Evolutionary conservation across 1,284 basidiomycete species (phyloP).

Genomic region (Cutaneotrichosporon mucoides): DNA sequence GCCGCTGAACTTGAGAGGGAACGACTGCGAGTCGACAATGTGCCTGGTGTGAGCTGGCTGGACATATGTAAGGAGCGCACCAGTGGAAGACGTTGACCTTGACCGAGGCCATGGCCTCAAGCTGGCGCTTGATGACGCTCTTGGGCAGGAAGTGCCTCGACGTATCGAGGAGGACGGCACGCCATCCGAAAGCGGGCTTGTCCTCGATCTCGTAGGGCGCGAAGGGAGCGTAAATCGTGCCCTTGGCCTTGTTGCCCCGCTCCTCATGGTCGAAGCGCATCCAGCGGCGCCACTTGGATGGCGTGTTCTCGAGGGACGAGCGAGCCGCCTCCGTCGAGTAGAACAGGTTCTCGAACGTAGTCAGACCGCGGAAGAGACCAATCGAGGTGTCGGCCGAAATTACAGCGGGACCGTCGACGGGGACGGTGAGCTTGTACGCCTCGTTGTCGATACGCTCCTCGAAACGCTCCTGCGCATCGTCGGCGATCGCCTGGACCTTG

Average conservation of each 20-base stretch:
- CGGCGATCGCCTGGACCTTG: background rate
- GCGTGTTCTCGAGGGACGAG: too few relatives aligned
- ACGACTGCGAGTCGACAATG: background rate
- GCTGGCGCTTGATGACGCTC: slow-evolving; percentile 45
- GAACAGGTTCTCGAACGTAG: slow-evolving; percentile 70
- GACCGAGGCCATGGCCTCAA: slow-evolving; percentile 83
- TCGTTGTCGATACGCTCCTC: slow-evolving; percentile 1
- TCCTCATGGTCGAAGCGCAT: too few relatives aligned
- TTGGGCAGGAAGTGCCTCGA: slow-evolving; percentile 32
- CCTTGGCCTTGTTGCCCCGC: too few relatives aligned
- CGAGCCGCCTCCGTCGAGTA: background rate
- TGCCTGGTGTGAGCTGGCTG: background rate
- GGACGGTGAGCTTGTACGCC: slow-evolving; percentile 7
- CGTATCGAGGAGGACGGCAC: slow-evolving; percentile 80
- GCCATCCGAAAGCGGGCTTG: slow-evolving; percentile 47
- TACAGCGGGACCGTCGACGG: background rate
- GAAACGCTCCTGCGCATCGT: slow-evolving; percentile 15
- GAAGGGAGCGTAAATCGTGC: slow-evolving; percentile 22
- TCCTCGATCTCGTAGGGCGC: slow-evolving; percentile 49
- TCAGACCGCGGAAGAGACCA: slow-evolving; percentile 62
- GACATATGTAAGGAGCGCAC: background rate
- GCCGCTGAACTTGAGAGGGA: slow-evolving; percentile 4
- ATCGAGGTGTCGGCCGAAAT: background rate
- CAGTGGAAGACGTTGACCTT: slow-evolving; percentile 52
- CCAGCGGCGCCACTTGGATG: too few relatives aligned